phyloP scores from a whole-genome alignment of 768 basidiomycete genomes.

The Pulveroboletus ravenelii region DNA sequence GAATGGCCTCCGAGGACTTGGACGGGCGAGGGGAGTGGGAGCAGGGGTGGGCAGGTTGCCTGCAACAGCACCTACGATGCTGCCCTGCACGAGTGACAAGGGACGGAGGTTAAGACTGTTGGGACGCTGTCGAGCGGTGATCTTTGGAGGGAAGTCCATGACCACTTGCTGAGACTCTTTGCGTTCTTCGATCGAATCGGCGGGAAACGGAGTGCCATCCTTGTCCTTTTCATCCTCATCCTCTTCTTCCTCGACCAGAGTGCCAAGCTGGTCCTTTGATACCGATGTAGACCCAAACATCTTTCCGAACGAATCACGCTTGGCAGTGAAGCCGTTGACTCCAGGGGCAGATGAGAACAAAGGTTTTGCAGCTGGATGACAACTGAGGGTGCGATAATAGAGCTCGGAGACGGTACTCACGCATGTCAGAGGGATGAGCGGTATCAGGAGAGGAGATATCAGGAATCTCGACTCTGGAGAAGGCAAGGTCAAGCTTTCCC shows the following conservation, averaged over 20 bases:
- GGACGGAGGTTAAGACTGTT: constrained; percentile 64
- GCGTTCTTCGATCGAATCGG: constrained; percentile 11
- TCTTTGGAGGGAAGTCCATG: constrained; percentile 34
- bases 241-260: constrained; percentile 81
- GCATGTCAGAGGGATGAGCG: constrained; percentile 59
- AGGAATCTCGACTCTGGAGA: constrained; percentile 78
- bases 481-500: constrained; percentile 69
- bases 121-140: constrained; percentile 55
- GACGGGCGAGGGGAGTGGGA: constrained; percentile 45
- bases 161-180: constrained; percentile 22
- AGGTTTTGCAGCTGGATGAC: constrained; percentile 50
- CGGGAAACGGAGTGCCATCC: constrained; percentile 41
- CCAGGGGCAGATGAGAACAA: constrained; percentile 50
- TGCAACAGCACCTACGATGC: constrained; percentile 32
- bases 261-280: constrained; percentile 73
- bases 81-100: constrained; percentile 61
- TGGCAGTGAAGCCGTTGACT: constrained; percentile 44
- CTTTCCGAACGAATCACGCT: constrained; percentile 80
- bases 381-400: neutral
- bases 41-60: constrained; percentile 51
- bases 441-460: constrained; percentile 60
- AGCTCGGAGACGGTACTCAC: constrained; percentile 41
- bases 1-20: constrained; percentile 37
- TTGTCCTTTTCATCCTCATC: constrained; percentile 64
- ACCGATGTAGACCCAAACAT: constrained; percentile 54